These are phyloP conservation scores for Zygosaccharomyces sapae DNA, from an alignment of 1,139 yeast species.

Conservation along the genomic window DNA sequence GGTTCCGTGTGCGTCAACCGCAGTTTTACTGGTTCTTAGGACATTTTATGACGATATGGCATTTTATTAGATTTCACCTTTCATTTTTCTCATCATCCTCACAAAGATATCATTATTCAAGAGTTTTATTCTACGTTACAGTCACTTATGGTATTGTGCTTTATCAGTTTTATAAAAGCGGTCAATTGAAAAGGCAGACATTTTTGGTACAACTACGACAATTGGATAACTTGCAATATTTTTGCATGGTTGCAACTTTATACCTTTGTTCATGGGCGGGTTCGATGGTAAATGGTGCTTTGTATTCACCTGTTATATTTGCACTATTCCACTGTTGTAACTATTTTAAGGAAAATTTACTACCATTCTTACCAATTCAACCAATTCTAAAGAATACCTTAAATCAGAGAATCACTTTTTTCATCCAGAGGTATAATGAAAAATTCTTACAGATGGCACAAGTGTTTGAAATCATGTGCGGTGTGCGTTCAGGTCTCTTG, in stretches of 20 bases:
- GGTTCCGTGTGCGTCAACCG: constrained; percentile 31
- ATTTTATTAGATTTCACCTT: constrained; percentile 28
- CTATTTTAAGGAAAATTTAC: constrained; percentile 42
- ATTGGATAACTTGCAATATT: constrained; percentile 34
- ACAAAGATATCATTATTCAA: constrained; percentile 27
- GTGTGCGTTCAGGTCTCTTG: constrained; percentile 22
- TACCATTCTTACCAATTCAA: constrained; percentile 35
- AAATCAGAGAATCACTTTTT: constrained; percentile 20
- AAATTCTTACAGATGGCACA: constrained; percentile 29
- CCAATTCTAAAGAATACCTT: constrained; percentile 20
- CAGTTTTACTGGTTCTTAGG: constrained; percentile 37
- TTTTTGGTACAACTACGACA: constrained; percentile 21
- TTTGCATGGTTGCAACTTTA: constrained; percentile 23
- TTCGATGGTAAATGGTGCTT: constrained; percentile 38
- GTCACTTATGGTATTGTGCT: constrained; percentile 34
- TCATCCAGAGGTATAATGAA: constrained; percentile 28
- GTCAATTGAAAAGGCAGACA: constrained; percentile 22
- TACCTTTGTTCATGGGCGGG: constrained; percentile 19
- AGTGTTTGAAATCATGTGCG: constrained; percentile 28
- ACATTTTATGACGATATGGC: constrained; percentile 31
- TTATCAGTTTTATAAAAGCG: constrained; percentile 33
- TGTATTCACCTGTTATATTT: constrained; percentile 54
- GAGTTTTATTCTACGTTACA: constrained; percentile 25
- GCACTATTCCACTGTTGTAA: constrained; percentile 54
- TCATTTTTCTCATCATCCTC: constrained; percentile 21